Evolutionary conservation across 768 basidiomycete genomes (phyloP).

Genomic region (Tricholoma flavovirens): DNA sequence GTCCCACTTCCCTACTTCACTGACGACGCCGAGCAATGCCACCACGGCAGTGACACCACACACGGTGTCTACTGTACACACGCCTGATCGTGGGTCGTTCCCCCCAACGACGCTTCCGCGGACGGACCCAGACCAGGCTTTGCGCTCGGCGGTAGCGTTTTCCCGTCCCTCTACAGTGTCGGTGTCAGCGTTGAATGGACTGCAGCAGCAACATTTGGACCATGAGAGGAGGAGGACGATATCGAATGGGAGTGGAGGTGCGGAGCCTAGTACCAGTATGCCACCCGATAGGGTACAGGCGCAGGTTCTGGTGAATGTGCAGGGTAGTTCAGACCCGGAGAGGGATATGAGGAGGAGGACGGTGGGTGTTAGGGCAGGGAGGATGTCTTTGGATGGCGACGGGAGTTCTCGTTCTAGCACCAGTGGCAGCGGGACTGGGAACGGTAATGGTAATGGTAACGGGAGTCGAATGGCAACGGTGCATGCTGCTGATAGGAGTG

Average conservation of each 20-base stretch:
- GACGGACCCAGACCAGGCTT: slow-evolving; percentile 37
- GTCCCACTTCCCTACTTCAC: slow-evolving; percentile 33
- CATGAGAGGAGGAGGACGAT: slow-evolving; percentile 27
- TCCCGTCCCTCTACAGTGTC: slow-evolving; percentile 55
- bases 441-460: slow-evolving; percentile 19
- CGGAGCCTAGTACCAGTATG: slow-evolving; percentile 17
- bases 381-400: slow-evolving; percentile 41
- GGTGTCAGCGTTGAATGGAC: slow-evolving; percentile 45
- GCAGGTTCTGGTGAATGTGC: slow-evolving; percentile 5
- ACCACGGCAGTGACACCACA: slow-evolving; percentile 66
- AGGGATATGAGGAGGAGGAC: slow-evolving; percentile 40
- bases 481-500: slow-evolving; percentile 38
- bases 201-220: slow-evolving; percentile 49
- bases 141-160: slow-evolving; percentile 52
- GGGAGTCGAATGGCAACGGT: slow-evolving; percentile 22
- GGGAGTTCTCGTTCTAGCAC: too few species aligned
- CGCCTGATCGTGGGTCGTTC: slow-evolving; percentile 18
- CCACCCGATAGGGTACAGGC: slow-evolving; percentile 13
- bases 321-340: slow-evolving; percentile 39
- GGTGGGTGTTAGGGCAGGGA: slow-evolving; percentile 30
- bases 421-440: not conserved
- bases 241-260: slow-evolving; percentile 19
- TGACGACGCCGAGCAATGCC: slow-evolving; percentile 48
- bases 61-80: slow-evolving; percentile 49
- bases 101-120: slow-evolving; percentile 24